These are phyloP conservation scores for Pezicula radicicola DNA, from an alignment of 2,329 filamentous ascomycete species.

Conservation along the genomic window DNA sequence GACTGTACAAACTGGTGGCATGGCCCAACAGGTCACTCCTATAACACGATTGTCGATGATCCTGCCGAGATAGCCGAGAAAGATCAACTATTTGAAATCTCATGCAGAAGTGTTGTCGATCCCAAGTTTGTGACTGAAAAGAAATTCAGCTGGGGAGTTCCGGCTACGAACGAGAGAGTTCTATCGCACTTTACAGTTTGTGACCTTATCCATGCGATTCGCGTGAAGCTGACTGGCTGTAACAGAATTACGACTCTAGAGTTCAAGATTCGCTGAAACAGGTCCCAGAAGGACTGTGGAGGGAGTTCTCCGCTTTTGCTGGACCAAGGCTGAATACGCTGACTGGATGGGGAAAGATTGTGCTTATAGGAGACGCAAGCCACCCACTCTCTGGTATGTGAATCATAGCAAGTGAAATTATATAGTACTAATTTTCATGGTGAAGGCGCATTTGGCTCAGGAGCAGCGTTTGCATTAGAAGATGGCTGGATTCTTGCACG, in stretches of 20 bases:
- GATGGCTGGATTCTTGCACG: constrained; percentile 42
- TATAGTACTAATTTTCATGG: constrained; percentile 1
- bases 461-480: constrained; percentile 42
- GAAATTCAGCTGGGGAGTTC: constrained; percentile 34
- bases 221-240: not conserved
- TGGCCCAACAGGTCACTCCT: constrained; percentile 37
- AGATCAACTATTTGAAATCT: constrained; percentile 36
- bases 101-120: constrained; percentile 31
- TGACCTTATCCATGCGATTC: not conserved
- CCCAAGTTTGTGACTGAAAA: constrained; percentile 26
- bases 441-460: constrained; percentile 39
- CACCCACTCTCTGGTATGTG: constrained; percentile 45
- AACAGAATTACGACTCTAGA: constrained; percentile 37
- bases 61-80: constrained; percentile 9
- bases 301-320: constrained; percentile 45
- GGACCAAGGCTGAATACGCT: constrained; percentile 39
- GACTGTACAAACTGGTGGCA: constrained; percentile 40
- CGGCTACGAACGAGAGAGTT: constrained; percentile 32
- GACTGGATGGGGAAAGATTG: constrained; percentile 40
- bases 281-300: constrained; percentile 38
- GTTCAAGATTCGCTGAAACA: constrained; percentile 35
- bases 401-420: too few relatives aligned
- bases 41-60: constrained; percentile 36
- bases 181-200: constrained; percentile 33
- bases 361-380: constrained; percentile 51